Evolutionary conservation across 192 early-diverging fungal species (phyloP).

Genomic region (Dimargaris xerosporica): DNA sequence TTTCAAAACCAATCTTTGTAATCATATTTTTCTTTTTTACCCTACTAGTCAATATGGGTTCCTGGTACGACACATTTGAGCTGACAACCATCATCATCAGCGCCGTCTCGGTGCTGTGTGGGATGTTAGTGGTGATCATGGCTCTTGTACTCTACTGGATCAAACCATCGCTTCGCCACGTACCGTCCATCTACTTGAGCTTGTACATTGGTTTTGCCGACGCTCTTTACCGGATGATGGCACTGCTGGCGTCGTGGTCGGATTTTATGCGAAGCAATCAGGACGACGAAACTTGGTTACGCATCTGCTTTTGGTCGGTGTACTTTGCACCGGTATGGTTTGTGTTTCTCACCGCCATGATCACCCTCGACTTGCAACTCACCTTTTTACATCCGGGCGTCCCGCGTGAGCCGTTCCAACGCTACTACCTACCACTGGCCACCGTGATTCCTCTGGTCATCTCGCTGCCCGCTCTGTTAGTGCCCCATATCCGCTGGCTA

Average conservation of each 20-base stretch:
- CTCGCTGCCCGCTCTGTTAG: conserved; percentile 1
- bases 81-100: conserved; percentile 1
- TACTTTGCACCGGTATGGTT: conserved; percentile 7
- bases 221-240: conserved; percentile 7
- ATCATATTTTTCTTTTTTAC: no score
- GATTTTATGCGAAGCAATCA: conserved; percentile 2
- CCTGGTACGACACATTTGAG: conserved; percentile 4
- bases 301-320: conserved; percentile 9
- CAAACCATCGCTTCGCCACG: not conserved
- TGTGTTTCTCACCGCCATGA: conserved; percentile 11
- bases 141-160: conserved; percentile 3
- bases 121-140: not conserved
- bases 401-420: conserved; percentile 5
- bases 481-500: conserved; percentile 10
- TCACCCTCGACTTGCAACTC: conserved; percentile 9
- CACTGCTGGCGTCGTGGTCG: not conserved
- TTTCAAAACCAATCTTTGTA: no score
- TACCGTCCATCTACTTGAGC: conserved; percentile 9
- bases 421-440: not conserved
- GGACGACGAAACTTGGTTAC: conserved; percentile 5
- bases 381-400: conserved; percentile 6
- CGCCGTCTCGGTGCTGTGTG: conserved; percentile 6
- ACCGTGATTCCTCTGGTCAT: conserved; percentile 6
- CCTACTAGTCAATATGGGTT: not conserved
- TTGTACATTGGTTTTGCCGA: conserved; percentile 11